Percentiles rank a stretch among this genome's conserved stretches.
phyloP scores from a whole-genome alignment of 2,329 filamentous ascomycete genomes.

The Verticillium isaacii region DNA sequence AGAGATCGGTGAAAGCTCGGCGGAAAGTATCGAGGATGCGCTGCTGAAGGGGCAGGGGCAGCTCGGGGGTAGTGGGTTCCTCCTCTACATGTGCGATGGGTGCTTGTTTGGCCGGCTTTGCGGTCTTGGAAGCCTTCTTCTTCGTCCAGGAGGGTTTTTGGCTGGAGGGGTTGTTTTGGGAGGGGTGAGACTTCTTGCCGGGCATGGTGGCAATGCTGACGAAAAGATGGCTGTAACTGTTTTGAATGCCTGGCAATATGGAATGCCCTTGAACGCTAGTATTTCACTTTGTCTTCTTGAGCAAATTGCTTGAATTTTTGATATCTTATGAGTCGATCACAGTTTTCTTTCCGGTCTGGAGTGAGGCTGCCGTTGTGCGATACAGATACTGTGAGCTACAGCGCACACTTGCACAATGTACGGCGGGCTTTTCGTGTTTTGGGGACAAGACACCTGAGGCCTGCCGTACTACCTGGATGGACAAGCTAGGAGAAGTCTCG shows the following conservation, averaged over 20 bases:
- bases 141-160: neutral
- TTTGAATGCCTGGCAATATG: neutral
- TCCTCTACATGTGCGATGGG: neutral
- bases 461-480: neutral
- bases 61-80: neutral
- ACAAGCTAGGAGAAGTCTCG: neutral
- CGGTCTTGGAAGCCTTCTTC: neutral
- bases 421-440: neutral
- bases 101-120: neutral
- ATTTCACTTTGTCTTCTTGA: neutral
- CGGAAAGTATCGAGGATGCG: conserved; percentile 69
- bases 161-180: neutral
- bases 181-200: neutral
- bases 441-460: neutral
- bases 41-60: conserved; percentile 46
- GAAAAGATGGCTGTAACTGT: neutral
- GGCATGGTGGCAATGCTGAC: neutral
- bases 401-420: neutral
- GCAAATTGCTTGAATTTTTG: neutral
- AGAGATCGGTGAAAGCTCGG: conserved; percentile 51
- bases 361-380: neutral
- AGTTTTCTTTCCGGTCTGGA: neutral
- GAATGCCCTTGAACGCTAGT: neutral
- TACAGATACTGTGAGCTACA: neutral
- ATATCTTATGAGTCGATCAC: neutral